A percentile compares a stretch with the other conserved stretches of the same genome.
Evolutionary conservation across 1,284 basidiomycete species (phyloP).

Genomic region (Ganoderma meredithae): DNA sequence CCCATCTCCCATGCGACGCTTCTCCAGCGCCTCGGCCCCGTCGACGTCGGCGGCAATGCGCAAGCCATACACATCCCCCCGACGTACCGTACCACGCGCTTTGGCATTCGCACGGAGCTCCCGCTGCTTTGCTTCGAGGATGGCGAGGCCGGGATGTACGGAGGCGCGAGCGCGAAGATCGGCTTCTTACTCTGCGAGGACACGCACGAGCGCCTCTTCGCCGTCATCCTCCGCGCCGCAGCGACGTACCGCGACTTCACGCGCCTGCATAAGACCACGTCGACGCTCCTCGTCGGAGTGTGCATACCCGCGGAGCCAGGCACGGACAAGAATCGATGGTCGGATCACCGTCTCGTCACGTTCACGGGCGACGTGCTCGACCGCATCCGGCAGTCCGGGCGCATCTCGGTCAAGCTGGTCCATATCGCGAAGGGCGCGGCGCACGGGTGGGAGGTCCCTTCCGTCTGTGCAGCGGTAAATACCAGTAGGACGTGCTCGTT

Average conservation of each 20-base stretch:
- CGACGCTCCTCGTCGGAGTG: neutral
- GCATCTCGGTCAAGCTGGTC: neutral
- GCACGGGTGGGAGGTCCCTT: neutral
- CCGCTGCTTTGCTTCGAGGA: neutral
- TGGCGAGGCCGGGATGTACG: neutral
- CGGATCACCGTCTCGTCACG: neutral
- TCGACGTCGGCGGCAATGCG: neutral
- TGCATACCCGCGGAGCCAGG: neutral
- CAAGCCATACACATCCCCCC: neutral
- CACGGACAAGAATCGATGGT: neutral
- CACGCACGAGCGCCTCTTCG: neutral
- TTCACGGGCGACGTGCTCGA: neutral
- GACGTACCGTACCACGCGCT: slow-evolving; percentile 6
- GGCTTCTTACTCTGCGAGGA: slow-evolving; percentile 13
- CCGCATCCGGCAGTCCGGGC: neutral
- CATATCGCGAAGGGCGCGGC: neutral
- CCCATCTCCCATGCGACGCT: neutral
- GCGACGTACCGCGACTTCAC: slow-evolving; percentile 1
- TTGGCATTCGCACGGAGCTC: slow-evolving; percentile 3
- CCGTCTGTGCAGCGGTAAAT: neutral
- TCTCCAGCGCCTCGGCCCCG: neutral
- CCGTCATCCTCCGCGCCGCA: slow-evolving; percentile 7
- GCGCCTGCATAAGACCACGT: neutral
- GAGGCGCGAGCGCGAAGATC: neutral
- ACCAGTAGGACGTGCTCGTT: neutral